These are phyloP conservation scores for Talaromyces sp. DNA, from an alignment of 2,329 filamentous ascomycete species.

Conservation along the genomic window DNA sequence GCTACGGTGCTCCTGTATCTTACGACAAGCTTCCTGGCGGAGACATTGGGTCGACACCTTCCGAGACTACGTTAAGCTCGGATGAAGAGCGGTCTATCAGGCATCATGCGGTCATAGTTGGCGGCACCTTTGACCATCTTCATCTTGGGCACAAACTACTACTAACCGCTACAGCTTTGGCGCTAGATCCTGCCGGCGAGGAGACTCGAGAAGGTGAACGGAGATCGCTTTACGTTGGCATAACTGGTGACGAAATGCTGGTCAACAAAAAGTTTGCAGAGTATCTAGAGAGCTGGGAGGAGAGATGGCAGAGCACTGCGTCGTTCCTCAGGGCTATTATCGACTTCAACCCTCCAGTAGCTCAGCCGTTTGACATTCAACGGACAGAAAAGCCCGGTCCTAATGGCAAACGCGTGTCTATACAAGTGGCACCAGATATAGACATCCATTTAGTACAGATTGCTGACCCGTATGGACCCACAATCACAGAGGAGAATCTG, in stretches of 20 bases:
- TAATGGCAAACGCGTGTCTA: conserved; percentile 33
- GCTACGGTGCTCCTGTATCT: conserved; percentile 14
- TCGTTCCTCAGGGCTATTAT: conserved; percentile 62
- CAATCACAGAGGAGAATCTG: conserved; percentile 73
- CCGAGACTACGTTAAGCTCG: conserved; percentile 18
- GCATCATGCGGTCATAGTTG: conserved; percentile 67
- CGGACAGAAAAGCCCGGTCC: conserved; percentile 30
- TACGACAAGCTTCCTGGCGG: conserved; percentile 16
- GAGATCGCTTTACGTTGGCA: conserved; percentile 69
- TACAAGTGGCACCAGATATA: conserved; percentile 56
- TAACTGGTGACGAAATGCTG: conserved; percentile 82
- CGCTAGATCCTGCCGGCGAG: conserved; percentile 50
- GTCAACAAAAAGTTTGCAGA: conserved; percentile 84
- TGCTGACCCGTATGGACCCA: conserved; percentile 83
- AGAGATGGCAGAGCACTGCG: conserved; percentile 63
- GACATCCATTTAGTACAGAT: conserved; percentile 76
- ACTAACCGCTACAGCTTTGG: conserved; percentile 76
- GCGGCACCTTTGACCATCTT: conserved; percentile 94
- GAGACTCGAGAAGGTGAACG: conserved; percentile 26
- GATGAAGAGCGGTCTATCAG: conserved; percentile 14
- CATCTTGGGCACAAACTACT: conserved; percentile 96
- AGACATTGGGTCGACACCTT: conserved; percentile 16
- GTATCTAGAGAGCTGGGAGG: conserved; percentile 73
- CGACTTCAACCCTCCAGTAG: conserved; percentile 50
- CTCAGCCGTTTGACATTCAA: conserved; percentile 25